Conservation (phyloP, 768 basidiomycete genomes). For the Termitomyces sp. region DNA sequence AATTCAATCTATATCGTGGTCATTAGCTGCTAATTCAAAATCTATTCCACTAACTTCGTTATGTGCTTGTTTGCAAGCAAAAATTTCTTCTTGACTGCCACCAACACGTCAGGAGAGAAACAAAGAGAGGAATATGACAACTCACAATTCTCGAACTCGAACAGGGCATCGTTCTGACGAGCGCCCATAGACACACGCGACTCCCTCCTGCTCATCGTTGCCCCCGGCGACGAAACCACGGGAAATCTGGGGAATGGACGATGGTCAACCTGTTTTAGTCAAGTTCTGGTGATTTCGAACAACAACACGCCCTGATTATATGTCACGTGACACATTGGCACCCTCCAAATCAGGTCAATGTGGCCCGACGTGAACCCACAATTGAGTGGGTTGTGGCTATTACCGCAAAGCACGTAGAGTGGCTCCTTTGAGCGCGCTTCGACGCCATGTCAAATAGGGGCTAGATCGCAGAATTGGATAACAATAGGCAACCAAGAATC, state of each 20-base stretch:
- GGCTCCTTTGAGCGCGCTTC: constrained; percentile 2
- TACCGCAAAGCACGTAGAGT: constrained; percentile 1
- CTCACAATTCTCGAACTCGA: constrained; percentile 85
- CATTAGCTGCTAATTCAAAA: neutral
- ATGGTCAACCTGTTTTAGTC: constrained; percentile 13
- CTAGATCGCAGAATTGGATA: neutral
- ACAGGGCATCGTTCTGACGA: constrained; percentile 74
- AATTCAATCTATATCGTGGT: constrained; percentile 59
- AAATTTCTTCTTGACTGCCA: constrained; percentile 89
- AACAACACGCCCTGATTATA: constrained; percentile 17
- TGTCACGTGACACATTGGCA: constrained; percentile 22
- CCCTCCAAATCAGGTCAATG: constrained; percentile 10
- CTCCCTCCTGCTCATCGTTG: constrained; percentile 55
- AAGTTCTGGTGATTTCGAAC: constrained; percentile 1
- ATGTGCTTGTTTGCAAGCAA: constrained; percentile 89
- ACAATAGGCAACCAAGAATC: constrained; percentile 3
- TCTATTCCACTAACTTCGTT: constrained; percentile 61
- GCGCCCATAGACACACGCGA: constrained; percentile 60
- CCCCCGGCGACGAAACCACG: constrained; percentile 22
- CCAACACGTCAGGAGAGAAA: constrained; percentile 22
- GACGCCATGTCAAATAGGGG: constrained; percentile 5
- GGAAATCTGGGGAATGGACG: constrained; percentile 12
- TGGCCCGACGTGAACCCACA: constrained; percentile 8
- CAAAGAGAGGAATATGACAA: constrained; percentile 17
- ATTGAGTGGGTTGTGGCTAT: neutral